These are phyloP conservation scores for Candida manassasensis DNA, from an alignment of 805 yeast species.

Conservation along the genomic window DNA sequence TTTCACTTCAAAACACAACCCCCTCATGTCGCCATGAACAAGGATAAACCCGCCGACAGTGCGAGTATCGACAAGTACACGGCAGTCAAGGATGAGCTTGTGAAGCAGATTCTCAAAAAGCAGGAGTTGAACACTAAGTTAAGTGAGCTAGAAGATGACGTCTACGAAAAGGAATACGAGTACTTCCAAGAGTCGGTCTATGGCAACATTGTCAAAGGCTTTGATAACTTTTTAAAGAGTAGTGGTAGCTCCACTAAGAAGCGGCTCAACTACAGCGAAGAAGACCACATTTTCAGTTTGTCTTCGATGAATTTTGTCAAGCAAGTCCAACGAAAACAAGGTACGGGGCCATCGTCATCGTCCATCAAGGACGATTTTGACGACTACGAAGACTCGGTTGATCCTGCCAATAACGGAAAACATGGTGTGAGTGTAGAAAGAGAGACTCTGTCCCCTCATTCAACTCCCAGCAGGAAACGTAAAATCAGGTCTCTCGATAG, in stretches of 20 bases:
- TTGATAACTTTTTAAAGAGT: slow-evolving; percentile 67
- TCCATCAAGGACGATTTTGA: slow-evolving; percentile 29
- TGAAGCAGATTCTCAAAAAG: slow-evolving; percentile 57
- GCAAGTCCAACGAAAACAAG: slow-evolving; percentile 46
- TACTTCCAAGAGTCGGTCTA: slow-evolving; percentile 68
- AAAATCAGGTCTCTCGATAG: slow-evolving; percentile 23
- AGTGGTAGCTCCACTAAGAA: slow-evolving; percentile 36
- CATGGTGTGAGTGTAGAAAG: neutral
- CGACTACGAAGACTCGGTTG: slow-evolving; percentile 35
- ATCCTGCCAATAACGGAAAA: slow-evolving; percentile 15
- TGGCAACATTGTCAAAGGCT: slow-evolving; percentile 88
- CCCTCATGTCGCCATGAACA: neutral
- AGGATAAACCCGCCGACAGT: slow-evolving; percentile 1
- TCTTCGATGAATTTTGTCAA: slow-evolving; percentile 68
- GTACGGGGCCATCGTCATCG: slow-evolving; percentile 18
- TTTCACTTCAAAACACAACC: neutral
- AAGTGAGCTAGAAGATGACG: slow-evolving; percentile 64
- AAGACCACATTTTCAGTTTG: slow-evolving; percentile 76
- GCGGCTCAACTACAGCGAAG: slow-evolving; percentile 56
- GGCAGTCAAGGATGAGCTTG: slow-evolving; percentile 59
- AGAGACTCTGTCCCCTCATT: neutral
- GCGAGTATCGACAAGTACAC: slow-evolving; percentile 49
- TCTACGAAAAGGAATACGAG: slow-evolving; percentile 71
- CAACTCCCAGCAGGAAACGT: slow-evolving; percentile 13
- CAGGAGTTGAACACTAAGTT: slow-evolving; percentile 61